Conservation (phyloP, 1,139 yeast species). For the Yamadazyma epiphylla region DNA sequence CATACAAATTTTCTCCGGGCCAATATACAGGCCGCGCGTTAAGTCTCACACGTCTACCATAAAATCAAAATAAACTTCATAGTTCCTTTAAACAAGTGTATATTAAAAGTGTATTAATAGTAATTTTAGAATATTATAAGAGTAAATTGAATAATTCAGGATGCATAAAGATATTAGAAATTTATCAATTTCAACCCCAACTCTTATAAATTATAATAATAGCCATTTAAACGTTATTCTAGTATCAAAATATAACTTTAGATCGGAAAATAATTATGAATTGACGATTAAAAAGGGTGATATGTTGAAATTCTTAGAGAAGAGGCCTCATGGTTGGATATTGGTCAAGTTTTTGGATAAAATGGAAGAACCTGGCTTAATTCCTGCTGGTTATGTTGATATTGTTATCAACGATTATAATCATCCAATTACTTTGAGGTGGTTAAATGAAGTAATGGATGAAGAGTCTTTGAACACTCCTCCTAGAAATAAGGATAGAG, state of each 20-base stretch:
- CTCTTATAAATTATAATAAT: constrained; percentile 4
- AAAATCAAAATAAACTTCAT: not conserved
- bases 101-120: too few relatives aligned
- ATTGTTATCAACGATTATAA: constrained; percentile 40
- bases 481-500: not conserved
- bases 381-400: constrained; percentile 44
- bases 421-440: constrained; percentile 33
- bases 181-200: constrained; percentile 10
- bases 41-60: not conserved
- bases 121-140: too few relatives aligned
- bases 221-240: constrained; percentile 27
- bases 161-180: constrained; percentile 2
- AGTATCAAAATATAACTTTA: constrained; percentile 34
- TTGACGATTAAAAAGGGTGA: constrained; percentile 37
- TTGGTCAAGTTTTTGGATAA: constrained; percentile 41
- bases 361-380: constrained; percentile 32
- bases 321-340: constrained; percentile 42
- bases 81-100: not conserved
- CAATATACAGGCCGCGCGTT: not conserved
- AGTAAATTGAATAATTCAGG: too few relatives aligned
- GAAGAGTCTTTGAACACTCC: too few relatives aligned
- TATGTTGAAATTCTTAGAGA: constrained; percentile 34
- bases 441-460: constrained; percentile 24
- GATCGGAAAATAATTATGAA: constrained; percentile 31
- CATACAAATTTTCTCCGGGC: not conserved